Base-by-base conservation (phyloP, 768 basidiomycete species). In the Filobasidium wieringae region DNA sequence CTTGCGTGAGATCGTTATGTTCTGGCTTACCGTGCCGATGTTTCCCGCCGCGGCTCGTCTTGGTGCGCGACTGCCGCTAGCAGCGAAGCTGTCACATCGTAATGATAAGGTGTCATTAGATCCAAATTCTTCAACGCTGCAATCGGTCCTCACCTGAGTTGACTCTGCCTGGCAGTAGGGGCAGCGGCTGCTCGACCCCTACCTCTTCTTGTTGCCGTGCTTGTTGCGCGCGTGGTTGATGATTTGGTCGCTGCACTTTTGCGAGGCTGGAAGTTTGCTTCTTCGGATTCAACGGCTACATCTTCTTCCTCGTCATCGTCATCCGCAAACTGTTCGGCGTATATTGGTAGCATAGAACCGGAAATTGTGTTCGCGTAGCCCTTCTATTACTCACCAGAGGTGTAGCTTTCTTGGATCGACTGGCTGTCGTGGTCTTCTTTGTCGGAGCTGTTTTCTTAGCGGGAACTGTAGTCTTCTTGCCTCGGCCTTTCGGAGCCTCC, bases 401-500 rank as follows among this genome's bases (percentile, higher is more conserved):
- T 26, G 72, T 64, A 12, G 74, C 66, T 53, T 69, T 69, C 27
- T 64, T 62, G 11, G 55, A 56, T 30, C 53, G 37, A 29, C 39
- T 73, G 29, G 69, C 43, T 0, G 75, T 64, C 4, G 70, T 63
- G 30, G 66, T 68, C 59, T 76, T 75, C 51, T 71, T 72, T 24
- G 68, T 53, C 8, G 66, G 53, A 12, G 63, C 54, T 31, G 40
- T 47, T 37, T 49, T 52, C 33, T 36, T 40, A 31, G 39, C 34
- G 24, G 61, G 39, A 19, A 43, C 43, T 30, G 43, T 71, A 60
- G 45, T 85, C 85, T 45, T 87, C 71, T 49, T 89, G 85, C 80
- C 86, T 83, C 76, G 79, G 75, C 85, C 87, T 87, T 2, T 85
- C 87, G 67, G 78, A 80, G 24, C 67, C 75, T 14, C 63, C 78